phyloP scores from a whole-genome alignment of 2,329 filamentous ascomycete genomes.

The Penicillium psychrosexuale region DNA sequence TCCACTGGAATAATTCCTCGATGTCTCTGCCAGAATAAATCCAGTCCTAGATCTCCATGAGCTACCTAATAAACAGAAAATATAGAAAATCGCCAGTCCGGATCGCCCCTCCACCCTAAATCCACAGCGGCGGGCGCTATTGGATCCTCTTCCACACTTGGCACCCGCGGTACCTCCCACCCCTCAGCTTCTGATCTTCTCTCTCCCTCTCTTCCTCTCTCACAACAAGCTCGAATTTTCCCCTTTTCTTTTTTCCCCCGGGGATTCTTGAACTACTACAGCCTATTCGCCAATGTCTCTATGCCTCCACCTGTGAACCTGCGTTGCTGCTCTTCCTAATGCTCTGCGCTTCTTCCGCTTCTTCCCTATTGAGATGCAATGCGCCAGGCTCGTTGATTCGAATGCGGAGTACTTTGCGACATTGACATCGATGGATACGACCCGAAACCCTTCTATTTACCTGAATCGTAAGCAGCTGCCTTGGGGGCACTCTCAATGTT shows the following conservation, averaged over 20 bases:
- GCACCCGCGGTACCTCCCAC: conserved; percentile 16
- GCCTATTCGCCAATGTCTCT: neutral
- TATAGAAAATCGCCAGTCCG: neutral
- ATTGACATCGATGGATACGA: neutral
- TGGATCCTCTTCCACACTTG: conserved; percentile 18
- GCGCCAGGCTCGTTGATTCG: conserved; percentile 4
- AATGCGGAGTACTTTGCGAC: neutral
- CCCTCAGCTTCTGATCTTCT: conserved; percentile 15
- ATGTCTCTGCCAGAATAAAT: neutral
- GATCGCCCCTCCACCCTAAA: conserved; percentile 13
- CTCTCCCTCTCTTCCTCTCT: conserved; percentile 4
- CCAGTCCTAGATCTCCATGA: neutral
- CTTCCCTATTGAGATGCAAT: conserved; percentile 4
- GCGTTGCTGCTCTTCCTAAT: neutral
- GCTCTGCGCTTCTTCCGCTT: neutral
- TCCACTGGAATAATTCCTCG: neutral
- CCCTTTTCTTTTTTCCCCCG: neutral
- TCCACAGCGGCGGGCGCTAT: conserved; percentile 10
- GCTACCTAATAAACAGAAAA: neutral
- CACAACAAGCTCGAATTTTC: neutral
- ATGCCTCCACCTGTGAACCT: conserved; percentile 3
- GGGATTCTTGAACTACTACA: neutral
- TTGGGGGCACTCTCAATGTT: neutral
- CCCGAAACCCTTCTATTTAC: neutral
- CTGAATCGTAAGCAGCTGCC: neutral